Base-by-base conservation (phyloP, 805 yeast genomes). In the Cyberlindnera bimundalis region DNA sequence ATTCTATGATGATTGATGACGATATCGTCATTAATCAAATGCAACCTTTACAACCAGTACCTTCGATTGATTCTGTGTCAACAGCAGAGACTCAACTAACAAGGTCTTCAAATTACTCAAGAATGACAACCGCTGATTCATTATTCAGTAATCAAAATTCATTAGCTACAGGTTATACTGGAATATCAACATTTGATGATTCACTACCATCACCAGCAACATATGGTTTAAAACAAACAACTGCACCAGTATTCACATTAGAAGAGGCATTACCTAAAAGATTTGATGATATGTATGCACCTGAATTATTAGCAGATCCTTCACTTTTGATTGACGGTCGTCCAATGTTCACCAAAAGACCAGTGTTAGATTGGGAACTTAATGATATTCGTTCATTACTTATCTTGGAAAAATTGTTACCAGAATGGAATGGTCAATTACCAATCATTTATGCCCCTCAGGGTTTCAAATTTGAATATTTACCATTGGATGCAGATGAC, bases 311-410 rank as follows among this genome's bases (percentile, higher is more conserved):
- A 18, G 66, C 68, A 28, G 72, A 71, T 42, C 68, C 74, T 7
- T 55, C 55, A 19, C 43, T 70, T 17, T 63, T 77, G 29, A 65
- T 72, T 10, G 76, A 76, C 47, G 83, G 84, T 0, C 65, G 88
- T 32, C 87, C 86, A 11, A 58, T 62, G 19, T 81, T 79, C 60
- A 79, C 87, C 0, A 74, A 73, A 46, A 65, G 88, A 39, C 77
- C 74, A 13, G 64, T 84, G 29, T 64, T 78, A 19, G 84, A 81
- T 58, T 84, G 91, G 91, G 79, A 74, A 35, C 55, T 80, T 37
- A 84, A 84, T 58, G 90, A 82, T 56, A 64, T 80, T 15, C 64
- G 91, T 32, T 79, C 88, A 2, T 59, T 82, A 21, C 62, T 84
- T 27, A 78, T 84, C 20, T 67, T 79, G 17, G 56, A 48, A 19